Evolutionary conservation across 176 grass and related monocot species (phyloP).

Genomic region (Triticum urartu): DNA sequence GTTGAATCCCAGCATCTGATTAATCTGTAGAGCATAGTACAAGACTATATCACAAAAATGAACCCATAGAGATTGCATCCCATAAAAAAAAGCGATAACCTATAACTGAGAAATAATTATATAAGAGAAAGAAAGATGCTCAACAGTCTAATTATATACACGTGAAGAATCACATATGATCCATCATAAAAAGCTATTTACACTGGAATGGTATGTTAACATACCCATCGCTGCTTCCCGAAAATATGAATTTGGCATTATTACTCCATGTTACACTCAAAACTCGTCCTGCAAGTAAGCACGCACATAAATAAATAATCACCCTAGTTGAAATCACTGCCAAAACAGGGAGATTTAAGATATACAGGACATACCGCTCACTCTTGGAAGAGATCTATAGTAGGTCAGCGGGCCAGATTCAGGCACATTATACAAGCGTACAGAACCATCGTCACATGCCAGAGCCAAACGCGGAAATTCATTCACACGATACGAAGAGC

Average conservation of each 20-base stretch:
- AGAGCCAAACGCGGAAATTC: slow-evolving; percentile 62
- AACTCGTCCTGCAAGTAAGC: slow-evolving; percentile 54
- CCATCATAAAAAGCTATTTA: slow-evolving; percentile 17
- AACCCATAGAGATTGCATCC: not conserved
- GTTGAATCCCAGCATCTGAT: slow-evolving; percentile 92
- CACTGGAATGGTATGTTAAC: slow-evolving; percentile 21
- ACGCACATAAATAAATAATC: slow-evolving; percentile 20
- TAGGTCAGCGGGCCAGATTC: slow-evolving; percentile 71
- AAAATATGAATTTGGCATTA: slow-evolving; percentile 71
- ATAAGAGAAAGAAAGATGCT: slow-evolving; percentile 1
- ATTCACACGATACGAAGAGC: slow-evolving; percentile 24
- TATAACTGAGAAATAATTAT: not conserved
- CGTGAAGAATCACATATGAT: not conserved
- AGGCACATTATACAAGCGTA: slow-evolving; percentile 72
- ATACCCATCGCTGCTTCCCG: slow-evolving; percentile 95
- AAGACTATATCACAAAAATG: slow-evolving; percentile 9
- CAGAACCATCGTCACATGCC: slow-evolving; percentile 88
- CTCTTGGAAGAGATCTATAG: slow-evolving; percentile 81
- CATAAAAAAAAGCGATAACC: not conserved
- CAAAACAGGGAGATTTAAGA: slow-evolving; percentile 20
- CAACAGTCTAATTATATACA: not conserved
- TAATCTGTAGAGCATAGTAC: slow-evolving; percentile 44
- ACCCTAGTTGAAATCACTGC: slow-evolving; percentile 6
- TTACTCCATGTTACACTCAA: slow-evolving; percentile 93
- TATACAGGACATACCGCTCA: slow-evolving; percentile 63